Base-by-base conservation (phyloP, 75 land plant genomes). In the Sequoia sempervirens region DNA sequence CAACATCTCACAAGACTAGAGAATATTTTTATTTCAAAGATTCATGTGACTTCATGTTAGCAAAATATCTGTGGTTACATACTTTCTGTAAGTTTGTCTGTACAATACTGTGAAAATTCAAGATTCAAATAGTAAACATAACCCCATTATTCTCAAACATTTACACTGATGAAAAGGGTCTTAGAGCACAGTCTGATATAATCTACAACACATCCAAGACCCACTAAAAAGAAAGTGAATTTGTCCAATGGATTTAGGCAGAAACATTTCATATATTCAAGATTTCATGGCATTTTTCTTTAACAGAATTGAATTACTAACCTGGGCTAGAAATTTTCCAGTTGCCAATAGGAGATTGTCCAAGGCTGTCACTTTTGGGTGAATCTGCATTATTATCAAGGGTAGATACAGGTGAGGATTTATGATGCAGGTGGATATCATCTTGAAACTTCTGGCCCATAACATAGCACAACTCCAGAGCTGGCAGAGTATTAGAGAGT, bases 291-390 rank as follows among this genome's bases (percentile, higher is more conserved):
- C 47, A 23, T 4, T 26, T 13, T 45, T 78, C 43, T 23, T 43
- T n/a, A 83, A 30, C 26, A 73, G 36, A 46, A 30, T 3, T 32
- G 23, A 32, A 34, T 7, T 38, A 73, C 84, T 58, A 36, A 88
- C 89, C 89, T 47, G 89, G 89, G 46, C 89, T 88, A 14, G 89
- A 86, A 56, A 88, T 86, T 30, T 61, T 68, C 89, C 89, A 88
- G 13, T 66, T 61, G 36, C 56, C 86, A 46, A 54, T 81, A 43
- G 89, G 88, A 38, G 88, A 75, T 32, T 80, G 45, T 26, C 64
- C 81, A 46, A 45, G 66, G 73, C 64, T 50, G 54, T 80, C 79
- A 23, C 50, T 45, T 9, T 3, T 32, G 41, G 83, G 72, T 2
- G 43, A 75, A 84, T 86, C 78, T 46, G 66, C 64, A 15, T 23